Conservation (phyloP, 2,329 filamentous ascomycete species). For the Diaporthe destruens region DNA sequence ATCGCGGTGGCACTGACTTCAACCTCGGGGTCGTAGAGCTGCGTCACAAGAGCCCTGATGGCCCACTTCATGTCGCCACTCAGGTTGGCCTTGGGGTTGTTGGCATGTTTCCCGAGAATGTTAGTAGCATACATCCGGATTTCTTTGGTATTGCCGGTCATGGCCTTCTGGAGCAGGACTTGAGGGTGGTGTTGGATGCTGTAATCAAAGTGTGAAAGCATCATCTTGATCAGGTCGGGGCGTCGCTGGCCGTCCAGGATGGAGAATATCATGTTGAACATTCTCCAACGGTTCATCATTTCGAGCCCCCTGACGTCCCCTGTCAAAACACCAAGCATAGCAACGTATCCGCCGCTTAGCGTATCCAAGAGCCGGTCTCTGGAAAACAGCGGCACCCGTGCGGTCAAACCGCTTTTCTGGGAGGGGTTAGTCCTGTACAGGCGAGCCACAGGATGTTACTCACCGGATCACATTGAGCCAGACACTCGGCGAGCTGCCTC, state of each 20-base stretch:
- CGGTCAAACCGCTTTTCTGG: conserved; percentile 79
- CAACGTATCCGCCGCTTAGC: conserved; percentile 92
- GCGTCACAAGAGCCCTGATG: conserved; percentile 95
- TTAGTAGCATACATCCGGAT: conserved; percentile 93
- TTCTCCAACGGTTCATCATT: not conserved
- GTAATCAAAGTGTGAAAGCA: conserved; percentile 94
- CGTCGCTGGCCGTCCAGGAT: conserved; percentile 92
- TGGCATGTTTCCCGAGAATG: conserved; percentile 87
- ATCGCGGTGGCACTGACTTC: conserved; percentile 97
- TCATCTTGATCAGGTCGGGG: conserved; percentile 88
- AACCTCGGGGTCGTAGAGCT: conserved; percentile 96
- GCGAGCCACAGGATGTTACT: conserved; percentile 44
- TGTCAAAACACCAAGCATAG: conserved; percentile 88
- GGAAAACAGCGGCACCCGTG: conserved; percentile 90
- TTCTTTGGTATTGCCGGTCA: conserved; percentile 91
- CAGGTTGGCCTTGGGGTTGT: conserved; percentile 59
- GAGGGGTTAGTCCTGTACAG: not conserved
- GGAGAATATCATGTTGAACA: not conserved
- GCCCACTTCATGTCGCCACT: conserved; percentile 88
- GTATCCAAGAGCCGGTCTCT: conserved; percentile 86
- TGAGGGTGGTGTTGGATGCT: conserved; percentile 88
- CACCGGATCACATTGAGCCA: conserved; percentile 94
- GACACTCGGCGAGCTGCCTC: conserved; percentile 92
- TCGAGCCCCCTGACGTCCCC: not conserved
- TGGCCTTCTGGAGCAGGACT: conserved; percentile 91